Evolutionary conservation across 2,329 filamentous ascomycete genomes (phyloP), one percentile per base, ranked within the genome.

Genomic region (Fusarium nurragi): DNA sequence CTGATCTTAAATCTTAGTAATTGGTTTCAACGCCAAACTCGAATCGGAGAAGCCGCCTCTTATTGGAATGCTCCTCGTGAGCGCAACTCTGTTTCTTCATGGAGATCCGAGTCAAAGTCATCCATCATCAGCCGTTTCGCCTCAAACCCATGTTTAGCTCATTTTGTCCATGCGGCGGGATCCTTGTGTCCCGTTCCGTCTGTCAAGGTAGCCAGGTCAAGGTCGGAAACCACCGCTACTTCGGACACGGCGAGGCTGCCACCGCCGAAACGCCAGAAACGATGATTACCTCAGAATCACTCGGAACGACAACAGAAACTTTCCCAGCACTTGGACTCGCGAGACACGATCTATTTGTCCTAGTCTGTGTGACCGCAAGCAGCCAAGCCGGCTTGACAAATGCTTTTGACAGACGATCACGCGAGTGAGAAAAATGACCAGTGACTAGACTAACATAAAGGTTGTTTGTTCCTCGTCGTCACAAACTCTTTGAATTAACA

Each of bases 31-130:
- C 59, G 45, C 45, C 59, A 47, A 64, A 25, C 28, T 55, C 37
- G 38, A 58, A 47, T 67, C 54, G 60, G 64, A 38, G 54, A 60
- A 60, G 45, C 64, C 60, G 54, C 38, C 50, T 64, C 54, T 55
- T 40, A 46, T 54, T 64, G 64, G 47, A 58, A 64, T 64, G 59
- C 47, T 51, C 38, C 45, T 60, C 43, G 54, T 58, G 40, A 53
- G 38, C 37, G 41, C 57, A 60, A 67, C 37, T 60, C 44, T 59
- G 43, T 60, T 54, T 50, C 55, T 43, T 51, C 18, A 41, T 47
- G 36, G 25, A 54, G 30, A 44, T 43, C 26, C 50, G 43, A 58
- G 26, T 52, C 37, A 36, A 26, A 32, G 18, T 28, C 18, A 49
- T 41, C 19, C n/a, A 51, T 52, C 38, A 46, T 54, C 59, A 63